These are phyloP conservation scores for Astraeus odoratus DNA, from an alignment of 768 basidiomycete species.

Conservation along the genomic window DNA sequence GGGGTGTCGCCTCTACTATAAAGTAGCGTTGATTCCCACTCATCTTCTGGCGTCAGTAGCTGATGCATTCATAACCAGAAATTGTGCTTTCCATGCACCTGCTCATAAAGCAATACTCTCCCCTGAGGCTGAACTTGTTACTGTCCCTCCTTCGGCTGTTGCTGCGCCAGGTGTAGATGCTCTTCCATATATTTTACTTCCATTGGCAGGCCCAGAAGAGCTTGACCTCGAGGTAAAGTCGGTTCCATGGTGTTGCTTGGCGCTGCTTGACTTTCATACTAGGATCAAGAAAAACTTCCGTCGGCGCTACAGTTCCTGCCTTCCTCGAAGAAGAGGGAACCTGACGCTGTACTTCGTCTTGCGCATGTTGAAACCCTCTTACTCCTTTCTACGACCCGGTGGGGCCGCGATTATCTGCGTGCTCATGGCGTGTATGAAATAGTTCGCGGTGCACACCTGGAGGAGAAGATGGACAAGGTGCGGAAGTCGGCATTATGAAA, in stretches of 20 bases:
- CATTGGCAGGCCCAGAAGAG: conserved; percentile 93
- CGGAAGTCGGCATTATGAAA: conserved; percentile 13
- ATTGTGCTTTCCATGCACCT: conserved; percentile 65
- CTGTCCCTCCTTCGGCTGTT: conserved; percentile 51
- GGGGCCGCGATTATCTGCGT: conserved; percentile 79
- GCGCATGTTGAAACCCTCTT: conserved; percentile 88
- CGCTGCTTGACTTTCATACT: conserved; percentile 3
- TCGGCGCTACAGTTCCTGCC: conserved; percentile 83
- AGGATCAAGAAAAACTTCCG: conserved; percentile 89
- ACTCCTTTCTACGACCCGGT: conserved; percentile 80
- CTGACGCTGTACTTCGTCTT: conserved; percentile 66
- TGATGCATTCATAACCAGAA: conserved; percentile 38
- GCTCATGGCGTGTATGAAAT: conserved; percentile 83
- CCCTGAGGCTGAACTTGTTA: conserved; percentile 49
- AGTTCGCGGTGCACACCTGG: conserved; percentile 67
- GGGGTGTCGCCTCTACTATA: conserved; percentile 80
- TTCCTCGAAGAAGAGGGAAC: conserved; percentile 75
- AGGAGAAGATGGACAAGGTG: conserved; percentile 75
- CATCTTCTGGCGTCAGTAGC: background rate
- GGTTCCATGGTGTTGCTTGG: background rate
- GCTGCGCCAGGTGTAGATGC: conserved; percentile 75
- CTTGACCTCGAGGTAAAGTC: conserved; percentile 75
- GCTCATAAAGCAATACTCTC: conserved; percentile 68
- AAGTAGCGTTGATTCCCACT: conserved; percentile 47
- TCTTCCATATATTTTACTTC: conserved; percentile 79